Evolutionary conservation across 768 basidiomycete species (phyloP).

Genomic region (Butyriboletus loyo): DNA sequence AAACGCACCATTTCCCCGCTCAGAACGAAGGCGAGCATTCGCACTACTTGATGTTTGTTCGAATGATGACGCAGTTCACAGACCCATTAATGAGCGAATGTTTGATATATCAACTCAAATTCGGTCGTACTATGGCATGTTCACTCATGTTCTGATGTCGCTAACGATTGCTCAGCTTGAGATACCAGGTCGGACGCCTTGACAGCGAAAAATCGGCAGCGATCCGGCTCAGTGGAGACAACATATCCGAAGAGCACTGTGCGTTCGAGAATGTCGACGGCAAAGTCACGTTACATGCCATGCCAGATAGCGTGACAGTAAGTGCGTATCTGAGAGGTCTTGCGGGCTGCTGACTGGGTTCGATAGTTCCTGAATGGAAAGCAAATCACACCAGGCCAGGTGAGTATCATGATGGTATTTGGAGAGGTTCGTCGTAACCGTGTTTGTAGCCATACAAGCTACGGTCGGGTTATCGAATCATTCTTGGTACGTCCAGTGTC

Average conservation of each 20-base stretch:
- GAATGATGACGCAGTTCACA: constrained; percentile 28
- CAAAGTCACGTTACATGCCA: constrained; percentile 75
- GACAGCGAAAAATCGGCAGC: constrained; percentile 80
- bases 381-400: constrained; percentile 73
- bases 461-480: constrained; percentile 93
- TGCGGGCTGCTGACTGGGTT: constrained; percentile 12
- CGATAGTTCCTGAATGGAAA: constrained; percentile 90
- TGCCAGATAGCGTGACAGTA: constrained; percentile 82
- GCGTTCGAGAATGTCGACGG: constrained; percentile 84
- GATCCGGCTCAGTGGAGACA: constrained; percentile 89
- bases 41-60: neutral
- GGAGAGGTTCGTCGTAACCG: constrained; percentile 9
- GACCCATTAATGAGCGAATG: constrained; percentile 98
- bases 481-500: constrained; percentile 61
- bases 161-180: constrained; percentile 12
- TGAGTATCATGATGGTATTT: constrained; percentile 33
- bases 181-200: constrained; percentile 72
- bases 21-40: constrained; percentile 67
- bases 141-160: neutral
- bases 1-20: constrained; percentile 10
- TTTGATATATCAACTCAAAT: constrained; percentile 88
- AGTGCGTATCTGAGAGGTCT: constrained; percentile 25
- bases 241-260: constrained; percentile 92
- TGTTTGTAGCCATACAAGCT: constrained; percentile 67
- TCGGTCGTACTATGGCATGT: constrained; percentile 72